phyloP scores from a whole-genome alignment of 164 flowering plant genomes.

The Aristolochia contorta region DNA sequence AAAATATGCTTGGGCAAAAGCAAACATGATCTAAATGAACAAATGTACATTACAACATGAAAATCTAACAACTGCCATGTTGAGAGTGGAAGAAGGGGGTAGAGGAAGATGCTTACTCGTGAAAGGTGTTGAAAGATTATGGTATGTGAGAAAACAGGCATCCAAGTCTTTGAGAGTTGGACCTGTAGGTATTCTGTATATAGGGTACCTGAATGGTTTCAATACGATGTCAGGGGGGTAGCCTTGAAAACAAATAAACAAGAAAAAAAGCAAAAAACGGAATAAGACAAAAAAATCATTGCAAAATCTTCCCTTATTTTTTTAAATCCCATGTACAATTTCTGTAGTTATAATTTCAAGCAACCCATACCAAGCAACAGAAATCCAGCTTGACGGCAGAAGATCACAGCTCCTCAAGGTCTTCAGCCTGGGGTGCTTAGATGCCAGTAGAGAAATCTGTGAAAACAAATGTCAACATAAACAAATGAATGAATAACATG shows the following conservation, averaged over 20 bases:
- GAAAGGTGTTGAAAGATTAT: conserved; percentile 43
- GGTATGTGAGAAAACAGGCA: conserved; percentile 64
- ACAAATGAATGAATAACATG: neutral
- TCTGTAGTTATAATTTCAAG: neutral
- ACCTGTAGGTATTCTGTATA: conserved; percentile 75
- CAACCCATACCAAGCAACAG: conserved; percentile 59
- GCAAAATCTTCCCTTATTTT: neutral
- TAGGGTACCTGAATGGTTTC: conserved; percentile 60
- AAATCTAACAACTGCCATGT: neutral
- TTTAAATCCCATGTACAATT: neutral
- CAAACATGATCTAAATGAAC: neutral
- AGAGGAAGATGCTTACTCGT: conserved; percentile 24
- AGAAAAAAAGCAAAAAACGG: neutral
- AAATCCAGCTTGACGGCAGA: conserved; percentile 64
- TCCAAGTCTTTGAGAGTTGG: conserved; percentile 57
- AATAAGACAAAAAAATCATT: neutral
- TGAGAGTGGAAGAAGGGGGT: conserved; percentile 1
- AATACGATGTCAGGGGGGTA: neutral
- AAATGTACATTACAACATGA: neutral
- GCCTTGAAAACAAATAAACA: neutral
- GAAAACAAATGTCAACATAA: conserved; percentile 6
- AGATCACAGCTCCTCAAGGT: conserved; percentile 62
- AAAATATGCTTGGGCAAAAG: neutral
- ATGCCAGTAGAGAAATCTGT: conserved; percentile 48
- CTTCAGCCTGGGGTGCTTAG: conserved; percentile 41